Conservation (phyloP, 495 filamentous ascomycete genomes). For the Bacidia gigantensis region DNA sequence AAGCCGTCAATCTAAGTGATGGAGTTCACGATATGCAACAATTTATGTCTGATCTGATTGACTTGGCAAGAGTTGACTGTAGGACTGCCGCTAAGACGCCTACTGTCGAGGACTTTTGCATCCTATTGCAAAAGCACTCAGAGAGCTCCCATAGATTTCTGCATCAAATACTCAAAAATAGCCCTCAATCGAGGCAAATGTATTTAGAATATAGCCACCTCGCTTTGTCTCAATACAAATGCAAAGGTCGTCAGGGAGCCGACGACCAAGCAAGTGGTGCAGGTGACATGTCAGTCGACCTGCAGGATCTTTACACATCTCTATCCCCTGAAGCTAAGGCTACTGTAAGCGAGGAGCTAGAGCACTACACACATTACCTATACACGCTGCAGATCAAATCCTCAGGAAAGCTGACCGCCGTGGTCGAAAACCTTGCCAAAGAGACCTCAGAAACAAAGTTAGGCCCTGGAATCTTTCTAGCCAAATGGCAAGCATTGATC, state of each 20-base stretch:
- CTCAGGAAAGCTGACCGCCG: constrained; percentile 26
- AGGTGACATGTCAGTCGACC: constrained; percentile 29
- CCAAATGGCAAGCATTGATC: constrained; percentile 48
- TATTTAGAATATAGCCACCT: constrained; percentile 34
- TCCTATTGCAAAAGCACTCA: constrained; percentile 39
- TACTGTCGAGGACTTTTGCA: constrained; percentile 48
- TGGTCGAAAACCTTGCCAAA: constrained; percentile 15
- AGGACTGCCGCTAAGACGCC: constrained; percentile 26
- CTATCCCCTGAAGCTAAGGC: constrained; percentile 28
- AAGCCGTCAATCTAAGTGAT: constrained; percentile 47
- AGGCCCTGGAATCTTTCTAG: constrained; percentile 50
- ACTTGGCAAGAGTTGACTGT: constrained; percentile 17
- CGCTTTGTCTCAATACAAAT: constrained; percentile 28
- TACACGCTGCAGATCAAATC: constrained; percentile 33
- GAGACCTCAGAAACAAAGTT: constrained; percentile 17
- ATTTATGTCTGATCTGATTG: constrained; percentile 49
- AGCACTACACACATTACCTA: constrained; percentile 43
- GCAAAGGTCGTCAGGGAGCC: constrained; percentile 3
- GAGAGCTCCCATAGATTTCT: constrained; percentile 44
- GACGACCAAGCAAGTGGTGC: constrained; percentile 17
- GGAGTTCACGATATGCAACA: constrained; percentile 41
- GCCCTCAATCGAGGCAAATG: constrained; percentile 38
- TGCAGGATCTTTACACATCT: constrained; percentile 32
- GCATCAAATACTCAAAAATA: constrained; percentile 46
- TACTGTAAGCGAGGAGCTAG: constrained; percentile 28